Conservation (phyloP, 805 yeast species). For the Ogataea allantospora region DNA sequence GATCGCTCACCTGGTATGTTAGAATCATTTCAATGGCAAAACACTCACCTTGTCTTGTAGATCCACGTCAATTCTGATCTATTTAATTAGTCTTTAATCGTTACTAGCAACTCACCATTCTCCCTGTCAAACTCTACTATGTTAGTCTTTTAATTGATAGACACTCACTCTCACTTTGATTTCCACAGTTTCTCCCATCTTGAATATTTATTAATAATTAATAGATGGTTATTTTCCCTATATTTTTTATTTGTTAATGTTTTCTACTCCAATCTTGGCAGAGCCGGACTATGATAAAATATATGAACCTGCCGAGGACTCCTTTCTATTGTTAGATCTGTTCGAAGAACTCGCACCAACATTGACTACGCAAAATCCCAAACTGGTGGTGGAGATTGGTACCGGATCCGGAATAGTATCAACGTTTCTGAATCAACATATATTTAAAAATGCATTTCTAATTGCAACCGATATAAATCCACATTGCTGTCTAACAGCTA, state of each 20-base stretch:
- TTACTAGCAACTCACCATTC: conserved; percentile 48
- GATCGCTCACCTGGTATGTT: conserved; percentile 43
- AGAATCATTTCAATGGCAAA: conserved; percentile 22
- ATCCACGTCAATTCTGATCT: conserved; percentile 73
- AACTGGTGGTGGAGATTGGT: conserved; percentile 80
- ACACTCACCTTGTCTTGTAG: conserved; percentile 58
- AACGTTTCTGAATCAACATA: conserved; percentile 63
- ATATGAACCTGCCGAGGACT: conserved; percentile 94
- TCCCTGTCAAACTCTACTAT: conserved; percentile 66
- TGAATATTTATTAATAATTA: not conserved
- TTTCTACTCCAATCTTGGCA: conserved; percentile 69
- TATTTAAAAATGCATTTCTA: conserved; percentile 52
- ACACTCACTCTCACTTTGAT: conserved; percentile 34
- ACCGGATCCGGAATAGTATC: conserved; percentile 90
- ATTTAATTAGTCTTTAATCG: not conserved
- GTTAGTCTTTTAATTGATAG: conserved; percentile 1
- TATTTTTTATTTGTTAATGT: conserved; percentile 44
- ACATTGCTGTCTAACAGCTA: conserved; percentile 60
- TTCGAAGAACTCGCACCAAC: conserved; percentile 60
- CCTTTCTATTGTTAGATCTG: conserved; percentile 78
- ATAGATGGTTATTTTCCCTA: not conserved
- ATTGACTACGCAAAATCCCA: conserved; percentile 24
- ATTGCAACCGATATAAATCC: conserved; percentile 81
- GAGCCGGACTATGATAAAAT: conserved; percentile 65
- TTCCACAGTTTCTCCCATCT: conserved; percentile 23